Percentiles rank a stretch among this genome's conserved stretches.
Conservation (phyloP, 495 filamentous ascomycete species). For the Trichocladium antarcticum region DNA sequence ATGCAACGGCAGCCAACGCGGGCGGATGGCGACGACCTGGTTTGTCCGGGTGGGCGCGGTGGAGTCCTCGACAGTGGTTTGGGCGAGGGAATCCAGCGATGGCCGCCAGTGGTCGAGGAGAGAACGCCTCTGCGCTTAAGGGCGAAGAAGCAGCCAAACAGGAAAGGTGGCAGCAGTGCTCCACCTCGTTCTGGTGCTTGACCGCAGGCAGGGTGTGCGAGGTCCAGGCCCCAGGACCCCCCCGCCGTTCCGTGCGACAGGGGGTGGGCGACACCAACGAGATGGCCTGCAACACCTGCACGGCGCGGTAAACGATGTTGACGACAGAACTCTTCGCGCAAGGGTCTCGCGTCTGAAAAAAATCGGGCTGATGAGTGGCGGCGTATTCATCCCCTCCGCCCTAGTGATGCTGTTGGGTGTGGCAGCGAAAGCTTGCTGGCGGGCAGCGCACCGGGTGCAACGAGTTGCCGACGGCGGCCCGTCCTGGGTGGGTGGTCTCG, state of each 20-base stretch:
- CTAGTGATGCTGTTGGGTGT: too few species aligned
- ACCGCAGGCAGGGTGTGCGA: background rate
- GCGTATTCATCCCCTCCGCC: too few species aligned
- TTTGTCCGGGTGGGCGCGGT: constrained; percentile 13
- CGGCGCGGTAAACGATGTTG: background rate
- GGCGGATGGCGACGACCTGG: constrained; percentile 14
- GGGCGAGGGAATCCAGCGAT: constrained; percentile 2
- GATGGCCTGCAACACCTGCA: constrained; percentile 2
- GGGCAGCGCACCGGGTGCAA: background rate
- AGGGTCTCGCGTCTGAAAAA: background rate
- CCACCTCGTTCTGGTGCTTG: background rate
- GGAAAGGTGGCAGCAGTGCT: background rate
- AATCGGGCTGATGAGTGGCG: too few species aligned
- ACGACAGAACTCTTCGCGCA: background rate
- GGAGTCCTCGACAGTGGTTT: constrained; percentile 13
- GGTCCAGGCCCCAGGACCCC: constrained; percentile 8
- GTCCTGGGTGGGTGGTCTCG: background rate
- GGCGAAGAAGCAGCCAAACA: constrained; percentile 13
- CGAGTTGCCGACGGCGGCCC: background rate
- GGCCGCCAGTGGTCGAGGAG: constrained; percentile 3
- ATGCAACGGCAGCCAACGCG: constrained; percentile 9
- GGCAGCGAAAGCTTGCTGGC: too few species aligned
- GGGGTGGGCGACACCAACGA: constrained; percentile 8
- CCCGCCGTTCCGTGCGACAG: constrained; percentile 6
- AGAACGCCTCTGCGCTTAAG: constrained; percentile 20